phyloP scores from a whole-genome alignment of 1,139 yeast species.

The Pichia sp. region DNA sequence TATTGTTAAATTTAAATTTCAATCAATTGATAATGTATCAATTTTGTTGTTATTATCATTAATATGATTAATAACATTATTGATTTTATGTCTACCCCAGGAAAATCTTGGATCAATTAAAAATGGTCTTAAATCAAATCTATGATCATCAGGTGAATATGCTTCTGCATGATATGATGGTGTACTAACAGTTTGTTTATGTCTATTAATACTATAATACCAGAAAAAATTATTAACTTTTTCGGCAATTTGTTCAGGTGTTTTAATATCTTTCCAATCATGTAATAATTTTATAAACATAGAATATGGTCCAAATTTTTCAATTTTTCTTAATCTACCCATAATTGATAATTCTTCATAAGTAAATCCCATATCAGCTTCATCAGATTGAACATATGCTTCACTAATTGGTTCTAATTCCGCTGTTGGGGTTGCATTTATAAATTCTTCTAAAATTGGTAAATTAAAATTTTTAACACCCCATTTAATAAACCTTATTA shows the following conservation, averaged over 20 bases:
- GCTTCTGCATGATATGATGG: slow-evolving; percentile 98
- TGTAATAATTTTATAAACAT: slow-evolving; percentile 87
- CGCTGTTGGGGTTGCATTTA: slow-evolving; percentile 93
- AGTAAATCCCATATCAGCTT: slow-evolving; percentile 96
- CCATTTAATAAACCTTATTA: slow-evolving; percentile 78
- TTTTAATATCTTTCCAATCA: slow-evolving; percentile 81
- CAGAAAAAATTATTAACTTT: slow-evolving; percentile 91
- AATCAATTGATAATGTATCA: slow-evolving; percentile 40
- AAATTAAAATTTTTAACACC: slow-evolving; percentile 62
- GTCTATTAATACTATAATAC: slow-evolving; percentile 90
- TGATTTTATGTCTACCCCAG: slow-evolving; percentile 86
- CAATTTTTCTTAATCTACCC: slow-evolving; percentile 88
- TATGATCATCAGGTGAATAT: slow-evolving; percentile 94
- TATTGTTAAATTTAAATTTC: neutral
- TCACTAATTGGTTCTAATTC: slow-evolving; percentile 94
- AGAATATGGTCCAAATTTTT: slow-evolving; percentile 92
- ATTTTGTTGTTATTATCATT: slow-evolving; percentile 29
- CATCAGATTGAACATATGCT: slow-evolving; percentile 90
- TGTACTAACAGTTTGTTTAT: slow-evolving; percentile 92
- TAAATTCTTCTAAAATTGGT: slow-evolving; percentile 71
- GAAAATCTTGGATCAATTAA: slow-evolving; percentile 85
- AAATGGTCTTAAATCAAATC: slow-evolving; percentile 92
- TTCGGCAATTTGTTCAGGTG: slow-evolving; percentile 80
- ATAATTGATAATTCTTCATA: slow-evolving; percentile 87
- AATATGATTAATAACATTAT: slow-evolving; percentile 56